A percentile compares a stretch with the other conserved stretches of the same genome.
These are phyloP conservation scores for Pythium scleroteichum DNA, from an alignment of 352 stramenopile genomes.

Conservation along the genomic window DNA sequence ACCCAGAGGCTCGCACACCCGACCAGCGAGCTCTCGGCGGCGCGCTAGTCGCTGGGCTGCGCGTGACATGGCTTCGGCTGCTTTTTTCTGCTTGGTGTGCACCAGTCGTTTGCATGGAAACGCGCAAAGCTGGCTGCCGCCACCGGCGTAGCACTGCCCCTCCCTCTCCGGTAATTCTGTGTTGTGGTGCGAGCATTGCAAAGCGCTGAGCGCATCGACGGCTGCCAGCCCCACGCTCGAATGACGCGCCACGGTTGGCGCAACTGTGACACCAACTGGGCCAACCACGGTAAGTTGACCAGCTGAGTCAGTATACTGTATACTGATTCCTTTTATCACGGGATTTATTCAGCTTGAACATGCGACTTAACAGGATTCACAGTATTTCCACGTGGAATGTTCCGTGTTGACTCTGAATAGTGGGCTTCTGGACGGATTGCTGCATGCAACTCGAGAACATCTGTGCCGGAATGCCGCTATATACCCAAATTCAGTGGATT, in stretches of 20 bases:
- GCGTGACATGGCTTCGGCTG: slow-evolving; percentile 19
- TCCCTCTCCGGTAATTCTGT: slow-evolving; percentile 1
- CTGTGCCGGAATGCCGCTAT: no score
- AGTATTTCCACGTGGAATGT: slow-evolving; percentile 1
- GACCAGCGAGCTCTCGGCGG: no score
- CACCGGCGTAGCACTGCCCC: slow-evolving; percentile 7
- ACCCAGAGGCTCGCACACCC: no score
- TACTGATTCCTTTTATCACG: no score
- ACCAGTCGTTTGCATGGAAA: slow-evolving; percentile 30
- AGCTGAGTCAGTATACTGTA: no score
- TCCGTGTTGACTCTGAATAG: no score
- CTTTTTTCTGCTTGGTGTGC: slow-evolving; percentile 33
- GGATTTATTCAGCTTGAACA: slow-evolving; percentile 5
- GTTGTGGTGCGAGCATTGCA: slow-evolving; percentile 7
- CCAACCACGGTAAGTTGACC: no score
- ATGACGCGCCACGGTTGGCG: slow-evolving; percentile 5
- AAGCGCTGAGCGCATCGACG: neutral
- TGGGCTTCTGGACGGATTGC: no score
- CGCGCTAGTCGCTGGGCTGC: neutral
- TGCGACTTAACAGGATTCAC: neutral
- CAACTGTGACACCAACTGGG: slow-evolving; percentile 10
- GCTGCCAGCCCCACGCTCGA: slow-evolving; percentile 7
- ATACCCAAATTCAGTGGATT: no score
- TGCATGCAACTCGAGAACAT: no score
- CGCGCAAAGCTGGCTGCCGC: slow-evolving; percentile 2